Evolutionary conservation across 306 rosid species (phyloP).

Genomic region (Geum urbanum): DNA sequence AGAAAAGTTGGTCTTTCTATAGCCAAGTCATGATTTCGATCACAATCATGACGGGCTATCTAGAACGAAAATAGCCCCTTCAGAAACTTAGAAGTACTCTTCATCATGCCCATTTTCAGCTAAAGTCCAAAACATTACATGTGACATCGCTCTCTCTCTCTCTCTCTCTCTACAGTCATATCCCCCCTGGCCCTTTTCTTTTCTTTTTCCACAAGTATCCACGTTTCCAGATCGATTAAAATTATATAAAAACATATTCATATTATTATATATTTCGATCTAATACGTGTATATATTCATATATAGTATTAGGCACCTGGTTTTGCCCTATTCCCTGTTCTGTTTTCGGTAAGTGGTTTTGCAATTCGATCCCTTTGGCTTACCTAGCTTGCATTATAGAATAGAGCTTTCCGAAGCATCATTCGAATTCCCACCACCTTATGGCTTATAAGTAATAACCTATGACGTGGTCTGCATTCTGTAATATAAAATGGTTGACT

Average conservation of each 20-base stretch:
- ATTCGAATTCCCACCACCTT: not conserved
- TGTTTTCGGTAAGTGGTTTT: conserved; percentile 3
- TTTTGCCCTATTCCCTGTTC: not conserved
- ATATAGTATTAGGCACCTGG: conserved; percentile 1
- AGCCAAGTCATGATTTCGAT: too few species aligned
- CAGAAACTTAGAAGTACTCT: not conserved
- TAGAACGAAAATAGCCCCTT: too few species aligned
- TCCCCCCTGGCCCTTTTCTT: too few species aligned
- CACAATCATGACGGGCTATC: too few species aligned
- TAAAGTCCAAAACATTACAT: not conserved
- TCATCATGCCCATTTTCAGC: not conserved
- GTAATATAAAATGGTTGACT: not conserved
- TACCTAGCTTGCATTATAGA: not conserved
- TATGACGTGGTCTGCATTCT: not conserved
- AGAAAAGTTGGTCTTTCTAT: too few species aligned
- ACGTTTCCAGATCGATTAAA: not conserved
- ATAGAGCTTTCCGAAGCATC: not conserved
- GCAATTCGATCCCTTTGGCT: not conserved
- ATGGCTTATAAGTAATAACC: not conserved
- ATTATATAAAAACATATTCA: not conserved
- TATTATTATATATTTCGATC: not conserved
- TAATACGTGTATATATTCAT: not conserved
- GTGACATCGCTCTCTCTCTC: too few species aligned
- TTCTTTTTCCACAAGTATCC: not conserved
- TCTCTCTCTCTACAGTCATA: too few species aligned